phyloP scores from a whole-genome alignment of 2,329 filamentous ascomycete species.

The Neophaeococcomyces mojaviensis region DNA sequence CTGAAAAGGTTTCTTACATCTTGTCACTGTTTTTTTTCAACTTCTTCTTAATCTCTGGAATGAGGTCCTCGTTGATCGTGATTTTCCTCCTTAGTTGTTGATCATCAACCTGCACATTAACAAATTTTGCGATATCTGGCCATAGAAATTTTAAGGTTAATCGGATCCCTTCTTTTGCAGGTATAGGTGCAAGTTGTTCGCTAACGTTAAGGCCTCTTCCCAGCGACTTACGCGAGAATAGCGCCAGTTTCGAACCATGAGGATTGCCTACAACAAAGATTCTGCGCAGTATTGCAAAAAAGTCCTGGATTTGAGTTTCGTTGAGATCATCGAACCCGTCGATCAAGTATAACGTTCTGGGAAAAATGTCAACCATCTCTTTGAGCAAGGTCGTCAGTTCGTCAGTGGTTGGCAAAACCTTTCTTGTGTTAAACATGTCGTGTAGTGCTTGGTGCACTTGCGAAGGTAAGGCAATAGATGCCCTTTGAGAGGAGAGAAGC shows the following conservation, averaged over 20 bases:
- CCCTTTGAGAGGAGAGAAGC: neutral
- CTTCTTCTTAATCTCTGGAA: neutral
- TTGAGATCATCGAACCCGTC: neutral
- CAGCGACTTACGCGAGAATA: neutral
- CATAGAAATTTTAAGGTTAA: neutral
- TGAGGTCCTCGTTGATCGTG: neutral
- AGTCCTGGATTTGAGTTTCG: neutral
- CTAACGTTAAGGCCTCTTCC: neutral
- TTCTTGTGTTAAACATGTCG: neutral
- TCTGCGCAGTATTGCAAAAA: neutral
- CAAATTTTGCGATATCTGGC: neutral
- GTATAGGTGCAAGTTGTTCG: neutral
- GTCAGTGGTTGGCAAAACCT: neutral
- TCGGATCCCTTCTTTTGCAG: neutral
- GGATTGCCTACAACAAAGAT: neutral
- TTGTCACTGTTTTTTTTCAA: neutral
- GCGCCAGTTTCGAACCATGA: neutral
- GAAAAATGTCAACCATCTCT: neutral
- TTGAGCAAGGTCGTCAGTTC: neutral
- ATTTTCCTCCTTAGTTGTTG: neutral
- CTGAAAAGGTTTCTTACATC: conserved; percentile 1
- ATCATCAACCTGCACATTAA: neutral
- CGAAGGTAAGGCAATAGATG: neutral
- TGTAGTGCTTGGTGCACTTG: neutral
- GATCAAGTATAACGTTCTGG: neutral